These are phyloP conservation scores for Sugiyamaella marilandica DNA, from an alignment of 805 yeast genomes.

Conservation along the genomic window DNA sequence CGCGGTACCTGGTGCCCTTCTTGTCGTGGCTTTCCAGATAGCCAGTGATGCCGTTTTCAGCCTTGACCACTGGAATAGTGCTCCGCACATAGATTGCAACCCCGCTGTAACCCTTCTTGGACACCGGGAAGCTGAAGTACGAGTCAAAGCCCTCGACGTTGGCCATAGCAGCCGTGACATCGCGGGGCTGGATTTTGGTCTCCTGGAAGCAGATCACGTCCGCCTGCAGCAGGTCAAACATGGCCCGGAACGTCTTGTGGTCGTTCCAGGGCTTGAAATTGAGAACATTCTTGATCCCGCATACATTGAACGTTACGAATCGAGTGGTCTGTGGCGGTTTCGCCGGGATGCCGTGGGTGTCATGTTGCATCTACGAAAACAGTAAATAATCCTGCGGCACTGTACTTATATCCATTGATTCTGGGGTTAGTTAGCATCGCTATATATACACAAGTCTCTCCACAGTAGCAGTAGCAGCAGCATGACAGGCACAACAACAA, in stretches of 20 bases:
- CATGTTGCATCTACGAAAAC: not conserved
- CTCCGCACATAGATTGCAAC: conserved; percentile 72
- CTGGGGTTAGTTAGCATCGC: conserved; percentile 5
- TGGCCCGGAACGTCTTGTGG: conserved; percentile 33
- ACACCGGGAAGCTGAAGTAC: conserved; percentile 62
- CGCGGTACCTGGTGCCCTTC: conserved; percentile 25
- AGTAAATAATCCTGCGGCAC: not conserved
- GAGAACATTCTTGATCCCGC: conserved; percentile 74
- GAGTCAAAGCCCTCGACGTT: conserved; percentile 53
- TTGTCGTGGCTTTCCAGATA: conserved; percentile 30
- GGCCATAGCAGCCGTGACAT: conserved; percentile 45
- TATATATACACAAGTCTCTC: too few relatives aligned
- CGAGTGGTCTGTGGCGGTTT: conserved; percentile 32
- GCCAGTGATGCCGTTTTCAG: conserved; percentile 93
- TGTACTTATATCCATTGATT: conserved; percentile 17
- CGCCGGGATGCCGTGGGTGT: not conserved
- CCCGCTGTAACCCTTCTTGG: conserved; percentile 84
- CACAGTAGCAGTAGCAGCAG: not conserved
- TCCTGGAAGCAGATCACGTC: conserved; percentile 89
- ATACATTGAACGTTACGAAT: conserved; percentile 74
- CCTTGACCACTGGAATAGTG: conserved; percentile 54
- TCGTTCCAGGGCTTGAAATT: conserved; percentile 83
- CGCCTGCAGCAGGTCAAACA: conserved; percentile 54
- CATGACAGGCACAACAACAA: too few relatives aligned
- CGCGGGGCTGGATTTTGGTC: conserved; percentile 58